Evolutionary conservation across 2,329 filamentous ascomycete species (phyloP).

Genomic region (Plectosphaerella sp.): DNA sequence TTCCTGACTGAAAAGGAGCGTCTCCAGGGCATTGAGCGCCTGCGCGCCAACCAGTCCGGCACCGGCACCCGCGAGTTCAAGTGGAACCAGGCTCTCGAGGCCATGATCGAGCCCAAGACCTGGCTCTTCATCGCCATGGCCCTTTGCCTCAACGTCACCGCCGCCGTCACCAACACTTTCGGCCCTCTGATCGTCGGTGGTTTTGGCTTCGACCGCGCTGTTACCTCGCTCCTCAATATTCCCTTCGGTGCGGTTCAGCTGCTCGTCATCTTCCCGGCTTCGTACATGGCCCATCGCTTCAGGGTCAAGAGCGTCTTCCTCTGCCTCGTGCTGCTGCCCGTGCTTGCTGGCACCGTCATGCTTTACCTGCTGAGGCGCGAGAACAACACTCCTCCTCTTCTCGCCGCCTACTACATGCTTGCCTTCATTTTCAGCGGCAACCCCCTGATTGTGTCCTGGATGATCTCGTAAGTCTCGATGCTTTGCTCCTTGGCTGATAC

Average conservation of each 20-base stretch:
- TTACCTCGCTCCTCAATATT: slow-evolving; percentile 59
- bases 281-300: slow-evolving; percentile 53
- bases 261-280: slow-evolving; percentile 52
- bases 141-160: slow-evolving; percentile 60
- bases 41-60: slow-evolving; percentile 71
- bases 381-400: slow-evolving; percentile 31
- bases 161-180: slow-evolving; percentile 59
- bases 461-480: not conserved
- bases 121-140: slow-evolving; percentile 59
- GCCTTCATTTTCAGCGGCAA: slow-evolving; percentile 59
- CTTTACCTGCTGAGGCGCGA: slow-evolving; percentile 47
- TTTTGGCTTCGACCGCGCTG: slow-evolving; percentile 55
- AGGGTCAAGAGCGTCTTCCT: slow-evolving; percentile 56
- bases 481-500: not conserved
- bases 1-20: slow-evolving; percentile 45
- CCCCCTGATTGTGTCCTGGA: not conserved
- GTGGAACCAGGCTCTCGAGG: slow-evolving; percentile 57
- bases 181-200: slow-evolving; percentile 59
- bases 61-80: slow-evolving; percentile 69
- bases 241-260: slow-evolving; percentile 61
- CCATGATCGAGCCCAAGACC: slow-evolving; percentile 42
- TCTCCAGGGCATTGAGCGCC: slow-evolving; percentile 63
- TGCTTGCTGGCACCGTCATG: slow-evolving; percentile 55
- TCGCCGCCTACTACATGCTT: slow-evolving; percentile 61
- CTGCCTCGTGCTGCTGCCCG: slow-evolving; percentile 48